Conservation (phyloP, 2,329 filamentous ascomycete genomes). For the Alternaria sp. region DNA sequence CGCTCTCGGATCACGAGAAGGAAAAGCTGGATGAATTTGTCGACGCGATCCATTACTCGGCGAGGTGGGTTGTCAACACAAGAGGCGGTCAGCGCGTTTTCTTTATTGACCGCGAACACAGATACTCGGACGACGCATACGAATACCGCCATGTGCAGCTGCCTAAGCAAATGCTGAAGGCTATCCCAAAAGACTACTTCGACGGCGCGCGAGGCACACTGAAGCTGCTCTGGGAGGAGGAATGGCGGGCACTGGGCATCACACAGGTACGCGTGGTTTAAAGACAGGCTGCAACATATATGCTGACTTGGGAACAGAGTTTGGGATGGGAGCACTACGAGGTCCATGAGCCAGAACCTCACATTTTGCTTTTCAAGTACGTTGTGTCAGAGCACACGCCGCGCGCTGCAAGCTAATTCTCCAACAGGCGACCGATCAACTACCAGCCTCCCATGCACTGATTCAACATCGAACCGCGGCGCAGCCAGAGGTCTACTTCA, state of each 20-base stretch:
- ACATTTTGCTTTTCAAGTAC: slow-evolving; percentile 98
- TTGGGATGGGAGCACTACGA: slow-evolving; percentile 99
- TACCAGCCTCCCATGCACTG: slow-evolving; percentile 71
- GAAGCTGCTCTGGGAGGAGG: slow-evolving; percentile 97
- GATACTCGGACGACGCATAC: slow-evolving; percentile 90
- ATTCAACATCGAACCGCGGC: slow-evolving; percentile 13
- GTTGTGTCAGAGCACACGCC: slow-evolving; percentile 45
- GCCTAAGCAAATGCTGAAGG: slow-evolving; percentile 97
- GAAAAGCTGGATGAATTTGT: slow-evolving; percentile 88
- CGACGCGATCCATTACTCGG: slow-evolving; percentile 94
- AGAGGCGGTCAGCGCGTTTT: slow-evolving; percentile 17
- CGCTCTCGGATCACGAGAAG: slow-evolving; percentile 80
- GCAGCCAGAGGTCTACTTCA: slow-evolving; percentile 5
- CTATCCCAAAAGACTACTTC: slow-evolving; percentile 93
- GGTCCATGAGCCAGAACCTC: slow-evolving; percentile 97
- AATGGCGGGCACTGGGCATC: slow-evolving; percentile 96
- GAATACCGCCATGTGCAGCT: slow-evolving; percentile 98
- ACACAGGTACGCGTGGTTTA: slow-evolving; percentile 73
- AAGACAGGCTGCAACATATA: not conserved
- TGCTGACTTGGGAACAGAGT: slow-evolving; percentile 65
- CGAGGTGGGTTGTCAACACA: slow-evolving; percentile 66
- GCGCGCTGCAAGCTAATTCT: slow-evolving; percentile 12
- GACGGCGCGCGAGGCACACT: slow-evolving; percentile 87
- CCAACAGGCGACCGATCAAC: slow-evolving; percentile 76
- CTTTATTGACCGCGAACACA: slow-evolving; percentile 51